Evolutionary conservation across 495 filamentous ascomycete species (phyloP).

Genomic region (Polyplosphaeria fusca): DNA sequence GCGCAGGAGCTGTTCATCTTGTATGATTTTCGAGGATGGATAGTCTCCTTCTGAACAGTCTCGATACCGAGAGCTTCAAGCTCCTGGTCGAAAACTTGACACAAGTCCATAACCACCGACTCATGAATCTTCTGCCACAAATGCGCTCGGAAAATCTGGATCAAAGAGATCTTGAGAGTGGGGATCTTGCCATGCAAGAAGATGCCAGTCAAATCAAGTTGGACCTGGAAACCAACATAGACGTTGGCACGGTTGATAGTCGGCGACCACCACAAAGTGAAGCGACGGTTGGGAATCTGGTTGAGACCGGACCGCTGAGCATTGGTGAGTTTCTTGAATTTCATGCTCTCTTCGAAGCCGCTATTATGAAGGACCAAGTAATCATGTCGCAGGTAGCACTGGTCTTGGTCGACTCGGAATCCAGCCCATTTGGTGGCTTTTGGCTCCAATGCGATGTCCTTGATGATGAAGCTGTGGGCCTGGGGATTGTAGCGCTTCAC

Average conservation of each 20-base stretch:
- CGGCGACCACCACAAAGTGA: slow-evolving; percentile 96
- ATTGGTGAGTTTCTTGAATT: slow-evolving; percentile 99
- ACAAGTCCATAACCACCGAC: slow-evolving; percentile 98
- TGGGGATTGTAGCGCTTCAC: background rate
- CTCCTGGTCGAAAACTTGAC: slow-evolving; percentile 99
- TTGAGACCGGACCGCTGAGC: slow-evolving; percentile 98
- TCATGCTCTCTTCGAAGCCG: slow-evolving; percentile 79
- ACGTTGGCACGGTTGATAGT: slow-evolving; percentile 72
- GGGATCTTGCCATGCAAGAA: slow-evolving; percentile 99
- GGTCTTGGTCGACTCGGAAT: slow-evolving; percentile 50
- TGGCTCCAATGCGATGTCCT: slow-evolving; percentile 44
- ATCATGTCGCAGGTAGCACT: slow-evolving; percentile 51
- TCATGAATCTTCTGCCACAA: slow-evolving; percentile 99
- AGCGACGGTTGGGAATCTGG: slow-evolving; percentile 98
- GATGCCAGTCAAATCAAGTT: slow-evolving; percentile 96
- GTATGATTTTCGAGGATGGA: slow-evolving; percentile 99
- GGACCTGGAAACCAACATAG: slow-evolving; percentile 97
- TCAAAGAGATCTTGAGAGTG: slow-evolving; percentile 95
- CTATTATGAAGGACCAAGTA: slow-evolving; percentile 38
- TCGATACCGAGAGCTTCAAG: slow-evolving; percentile 95
- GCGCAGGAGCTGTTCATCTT: slow-evolving; percentile 99
- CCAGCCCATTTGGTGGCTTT: slow-evolving; percentile 45
- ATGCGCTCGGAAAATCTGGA: slow-evolving; percentile 99
- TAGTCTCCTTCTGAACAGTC: slow-evolving; percentile 98
- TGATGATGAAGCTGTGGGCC: slow-evolving; percentile 39